Evolutionary conservation across 2,329 filamentous ascomycete genomes (phyloP).

Genomic region (Fusarium musae): DNA sequence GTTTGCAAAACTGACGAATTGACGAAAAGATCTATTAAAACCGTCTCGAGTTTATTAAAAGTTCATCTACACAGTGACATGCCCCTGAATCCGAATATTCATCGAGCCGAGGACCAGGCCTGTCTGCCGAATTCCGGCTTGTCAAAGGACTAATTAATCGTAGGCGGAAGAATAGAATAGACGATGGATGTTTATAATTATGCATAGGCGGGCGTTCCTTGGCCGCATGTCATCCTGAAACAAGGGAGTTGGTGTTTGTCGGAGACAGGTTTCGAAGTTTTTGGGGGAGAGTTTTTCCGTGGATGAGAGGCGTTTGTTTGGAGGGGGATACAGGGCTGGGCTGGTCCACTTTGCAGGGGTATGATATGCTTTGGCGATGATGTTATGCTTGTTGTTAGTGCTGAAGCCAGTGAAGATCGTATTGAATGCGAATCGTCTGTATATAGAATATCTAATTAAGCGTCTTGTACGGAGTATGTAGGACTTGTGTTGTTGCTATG

Average conservation of each 20-base stretch:
- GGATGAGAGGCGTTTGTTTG: constrained; percentile 27
- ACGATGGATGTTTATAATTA: constrained; percentile 9
- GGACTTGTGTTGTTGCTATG: accelerated
- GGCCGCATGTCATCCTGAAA: constrained; percentile 30
- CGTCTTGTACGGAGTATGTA: too few species aligned
- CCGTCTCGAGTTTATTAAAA: neutral
- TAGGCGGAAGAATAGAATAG: neutral
- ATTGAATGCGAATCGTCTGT: neutral
- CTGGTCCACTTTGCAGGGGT: constrained; percentile 1
- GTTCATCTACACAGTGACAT: neutral
- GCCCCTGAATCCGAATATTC: neutral
- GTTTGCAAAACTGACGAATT: constrained; percentile 4
- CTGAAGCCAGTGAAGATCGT: neutral
- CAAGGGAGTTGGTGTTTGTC: constrained; percentile 18
- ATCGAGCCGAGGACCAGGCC: neutral
- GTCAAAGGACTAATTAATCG: neutral
- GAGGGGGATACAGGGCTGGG: neutral
- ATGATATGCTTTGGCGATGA: neutral
- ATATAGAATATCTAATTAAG: too few species aligned
- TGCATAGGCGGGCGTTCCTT: neutral
- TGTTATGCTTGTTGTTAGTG: constrained; percentile 5
- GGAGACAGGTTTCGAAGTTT: constrained; percentile 30
- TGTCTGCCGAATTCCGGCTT: constrained; percentile 9
- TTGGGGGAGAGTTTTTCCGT: constrained; percentile 32
- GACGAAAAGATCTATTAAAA: constrained; percentile 12